Evolutionary conservation across 768 basidiomycete species (phyloP).

Genomic region (Xerocomellus chrysenteron): DNA sequence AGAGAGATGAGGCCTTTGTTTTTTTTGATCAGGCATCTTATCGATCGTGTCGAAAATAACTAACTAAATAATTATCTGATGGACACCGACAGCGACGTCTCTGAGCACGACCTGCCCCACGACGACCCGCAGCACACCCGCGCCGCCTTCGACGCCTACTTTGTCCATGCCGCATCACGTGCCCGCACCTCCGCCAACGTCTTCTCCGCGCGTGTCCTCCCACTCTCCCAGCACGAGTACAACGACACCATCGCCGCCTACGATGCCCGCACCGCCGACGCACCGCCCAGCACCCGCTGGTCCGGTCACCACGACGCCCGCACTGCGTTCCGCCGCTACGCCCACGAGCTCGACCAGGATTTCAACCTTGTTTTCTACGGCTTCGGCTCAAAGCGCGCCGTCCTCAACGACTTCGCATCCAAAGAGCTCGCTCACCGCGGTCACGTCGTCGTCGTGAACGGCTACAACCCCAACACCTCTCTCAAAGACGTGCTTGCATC

Average conservation of each 20-base stretch:
- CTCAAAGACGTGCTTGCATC: slow-evolving; percentile 67
- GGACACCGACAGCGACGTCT: slow-evolving; percentile 30
- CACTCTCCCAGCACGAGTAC: slow-evolving; percentile 68
- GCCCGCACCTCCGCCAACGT: slow-evolving; percentile 75
- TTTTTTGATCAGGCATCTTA: slow-evolving; percentile 30
- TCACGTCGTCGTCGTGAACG: slow-evolving; percentile 77
- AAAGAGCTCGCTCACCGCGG: slow-evolving; percentile 56
- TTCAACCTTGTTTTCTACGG: slow-evolving; percentile 91
- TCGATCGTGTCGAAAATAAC: slow-evolving; percentile 27
- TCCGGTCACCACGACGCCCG: slow-evolving; percentile 8
- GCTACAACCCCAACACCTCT: slow-evolving; percentile 65
- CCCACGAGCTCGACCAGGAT: slow-evolving; percentile 72
- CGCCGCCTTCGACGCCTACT: slow-evolving; percentile 85
- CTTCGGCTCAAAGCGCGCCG: slow-evolving; percentile 77
- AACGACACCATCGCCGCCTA: slow-evolving; percentile 31
- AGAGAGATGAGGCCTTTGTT: slow-evolving; percentile 4
- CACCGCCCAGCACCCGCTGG: slow-evolving; percentile 21
- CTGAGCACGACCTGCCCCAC: slow-evolving; percentile 19
- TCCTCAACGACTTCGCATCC: slow-evolving; percentile 74
- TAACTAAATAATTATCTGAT: slow-evolving; percentile 24
- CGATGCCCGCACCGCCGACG: slow-evolving; percentile 13
- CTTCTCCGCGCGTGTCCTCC: slow-evolving; percentile 72
- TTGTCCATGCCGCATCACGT: slow-evolving; percentile 59
- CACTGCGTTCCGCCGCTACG: slow-evolving; percentile 56
- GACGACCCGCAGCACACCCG: slow-evolving; percentile 22